Evolutionary conservation across 805 yeast species (phyloP).

Genomic region (Lachancea quebecensis): DNA sequence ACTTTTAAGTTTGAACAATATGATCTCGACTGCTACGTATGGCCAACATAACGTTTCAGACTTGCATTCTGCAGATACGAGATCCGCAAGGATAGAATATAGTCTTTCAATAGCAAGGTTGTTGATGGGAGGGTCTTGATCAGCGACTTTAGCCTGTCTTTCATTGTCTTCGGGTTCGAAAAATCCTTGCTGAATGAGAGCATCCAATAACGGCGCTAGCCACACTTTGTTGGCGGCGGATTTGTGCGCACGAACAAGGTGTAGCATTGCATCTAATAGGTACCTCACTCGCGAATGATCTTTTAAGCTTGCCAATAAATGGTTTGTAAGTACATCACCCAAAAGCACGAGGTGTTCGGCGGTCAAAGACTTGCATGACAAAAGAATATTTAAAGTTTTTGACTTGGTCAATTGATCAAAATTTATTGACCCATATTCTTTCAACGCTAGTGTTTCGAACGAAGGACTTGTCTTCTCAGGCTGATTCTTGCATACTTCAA

Average conservation of each 20-base stretch:
- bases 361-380: slow-evolving; percentile 19
- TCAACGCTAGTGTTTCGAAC: slow-evolving; percentile 33
- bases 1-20: slow-evolving; percentile 27
- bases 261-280: slow-evolving; percentile 52
- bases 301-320: slow-evolving; percentile 9
- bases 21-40: slow-evolving; percentile 39
- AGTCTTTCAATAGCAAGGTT: slow-evolving; percentile 51
- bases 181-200: slow-evolving; percentile 29
- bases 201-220: slow-evolving; percentile 27
- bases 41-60: slow-evolving; percentile 45
- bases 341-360: slow-evolving; percentile 4
- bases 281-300: slow-evolving; percentile 31
- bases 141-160: slow-evolving; percentile 10
- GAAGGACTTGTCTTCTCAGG: slow-evolving; percentile 32
- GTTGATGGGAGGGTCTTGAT: too few relatives aligned
- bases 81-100: slow-evolving; percentile 57
- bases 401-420: slow-evolving; percentile 75
- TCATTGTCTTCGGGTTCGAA: slow-evolving; percentile 14
- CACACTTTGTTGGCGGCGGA: slow-evolving; percentile 22
- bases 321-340: neutral
- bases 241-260: slow-evolving; percentile 44
- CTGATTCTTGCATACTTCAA: slow-evolving; percentile 33
- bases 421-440: slow-evolving; percentile 50
- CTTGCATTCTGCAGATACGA: slow-evolving; percentile 35
- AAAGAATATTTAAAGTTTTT: slow-evolving; percentile 48